These are phyloP conservation scores for Coemansia sp. DNA, from an alignment of 192 early-diverging fungal genomes.

Conservation along the genomic window DNA sequence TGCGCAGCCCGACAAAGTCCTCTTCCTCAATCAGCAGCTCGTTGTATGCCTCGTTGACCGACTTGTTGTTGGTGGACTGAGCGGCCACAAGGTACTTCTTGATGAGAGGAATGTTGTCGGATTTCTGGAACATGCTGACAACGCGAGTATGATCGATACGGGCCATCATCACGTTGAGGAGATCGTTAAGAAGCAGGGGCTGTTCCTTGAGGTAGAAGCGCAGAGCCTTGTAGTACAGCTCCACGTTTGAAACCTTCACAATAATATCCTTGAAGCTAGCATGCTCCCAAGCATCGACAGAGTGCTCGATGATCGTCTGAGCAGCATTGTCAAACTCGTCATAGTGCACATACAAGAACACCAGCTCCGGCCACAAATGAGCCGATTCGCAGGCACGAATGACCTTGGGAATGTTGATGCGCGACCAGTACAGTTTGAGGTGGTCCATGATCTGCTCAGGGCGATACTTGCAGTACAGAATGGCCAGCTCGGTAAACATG, in stretches of 20 bases:
- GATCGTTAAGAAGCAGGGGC: conserved; percentile 90
- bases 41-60: conserved; percentile 94
- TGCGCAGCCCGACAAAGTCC: conserved; percentile 89
- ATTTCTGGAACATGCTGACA: conserved; percentile 96
- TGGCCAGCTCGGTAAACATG: conserved; percentile 99
- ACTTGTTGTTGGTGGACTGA: conserved; percentile 90
- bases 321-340: conserved; percentile 99
- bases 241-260: conserved; percentile 95
- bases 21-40: conserved; percentile 98
- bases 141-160: conserved; percentile 96
- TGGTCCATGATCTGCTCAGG: conserved; percentile 97
- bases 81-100: conserved; percentile 94
- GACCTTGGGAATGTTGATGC: conserved; percentile 99
- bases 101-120: conserved; percentile 96
- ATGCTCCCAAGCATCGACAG: conserved; percentile 96
- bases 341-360: conserved; percentile 98
- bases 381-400: conserved; percentile 90
- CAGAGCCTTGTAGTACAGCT: conserved; percentile 98
- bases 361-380: conserved; percentile 95
- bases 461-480: conserved; percentile 95
- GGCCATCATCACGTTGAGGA: conserved; percentile 83
- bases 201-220: conserved; percentile 97
- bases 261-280: conserved; percentile 94
- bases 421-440: conserved; percentile 93
- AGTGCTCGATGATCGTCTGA: conserved; percentile 92